Conservation (phyloP, 345 rosid species). For the Moringa oleifera region DNA sequence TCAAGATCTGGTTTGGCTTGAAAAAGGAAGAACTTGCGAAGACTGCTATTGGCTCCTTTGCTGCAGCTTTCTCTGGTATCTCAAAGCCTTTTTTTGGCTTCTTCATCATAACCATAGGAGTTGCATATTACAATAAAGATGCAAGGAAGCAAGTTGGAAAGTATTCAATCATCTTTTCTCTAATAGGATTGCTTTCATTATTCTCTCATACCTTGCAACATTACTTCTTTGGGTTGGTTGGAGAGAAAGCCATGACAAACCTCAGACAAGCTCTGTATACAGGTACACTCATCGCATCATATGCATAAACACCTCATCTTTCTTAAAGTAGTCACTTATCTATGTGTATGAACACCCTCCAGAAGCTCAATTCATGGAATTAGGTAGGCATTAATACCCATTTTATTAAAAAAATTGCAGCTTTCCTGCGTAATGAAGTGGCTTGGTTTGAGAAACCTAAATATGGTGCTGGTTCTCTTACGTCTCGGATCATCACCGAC, state of each 20-base stretch:
- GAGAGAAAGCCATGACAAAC: constrained; percentile 62
- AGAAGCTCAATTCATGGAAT: neutral
- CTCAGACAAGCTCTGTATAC: constrained; percentile 48
- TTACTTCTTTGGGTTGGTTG: constrained; percentile 60
- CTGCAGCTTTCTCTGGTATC: constrained; percentile 64
- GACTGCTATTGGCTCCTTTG: constrained; percentile 37
- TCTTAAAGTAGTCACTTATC: neutral
- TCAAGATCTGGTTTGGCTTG: constrained; percentile 55
- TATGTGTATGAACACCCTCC: neutral
- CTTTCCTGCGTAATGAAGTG: constrained; percentile 46
- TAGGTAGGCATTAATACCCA: neutral
- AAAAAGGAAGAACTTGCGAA: constrained; percentile 32
- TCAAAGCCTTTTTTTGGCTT: constrained; percentile 61
- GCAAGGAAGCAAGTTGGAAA: constrained; percentile 36
- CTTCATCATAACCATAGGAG: constrained; percentile 55
- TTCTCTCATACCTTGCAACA: constrained; percentile 55
- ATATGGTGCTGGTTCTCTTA: constrained; percentile 41
- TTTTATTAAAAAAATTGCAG: constrained; percentile 23
- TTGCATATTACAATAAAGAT: constrained; percentile 34
- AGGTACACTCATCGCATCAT: constrained; percentile 25
- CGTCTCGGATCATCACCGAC: constrained; percentile 44
- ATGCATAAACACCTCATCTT: neutral
- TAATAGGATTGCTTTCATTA: constrained; percentile 43
- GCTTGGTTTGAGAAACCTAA: constrained; percentile 64
- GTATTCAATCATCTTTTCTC: constrained; percentile 40